Base-by-base conservation (phyloP, 2,329 filamentous ascomycete species). In the Cladophialophora exuberans region DNA sequence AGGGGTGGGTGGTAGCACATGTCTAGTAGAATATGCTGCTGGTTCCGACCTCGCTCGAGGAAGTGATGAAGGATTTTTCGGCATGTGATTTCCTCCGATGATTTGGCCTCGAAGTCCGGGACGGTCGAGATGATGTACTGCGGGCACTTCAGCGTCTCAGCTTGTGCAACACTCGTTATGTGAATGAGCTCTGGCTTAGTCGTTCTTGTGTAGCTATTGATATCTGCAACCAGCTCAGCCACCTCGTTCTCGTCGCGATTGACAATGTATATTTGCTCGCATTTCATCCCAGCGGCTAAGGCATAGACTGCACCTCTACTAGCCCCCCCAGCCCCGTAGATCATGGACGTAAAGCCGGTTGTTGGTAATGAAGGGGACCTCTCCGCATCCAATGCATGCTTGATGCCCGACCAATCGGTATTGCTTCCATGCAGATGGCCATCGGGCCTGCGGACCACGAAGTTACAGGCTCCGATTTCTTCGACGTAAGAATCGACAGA, bases 291-390 rank as follows among this genome's bases (percentile, higher is more conserved):
- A 2, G 64, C 48, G 11, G 54, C 56, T 80, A 92, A 84, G 1
- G 88, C 84, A 63, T 92, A 92, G 2, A 90, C 81, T 2, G 88
- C 86, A 2, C 88, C 87, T 54, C 88, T 79, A 7, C 86, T 88
- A 87, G 91, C 91, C 6, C 88, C 88, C 35, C 81, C 81, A 13
- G 81, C 79, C 10, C 81, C 81, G n/a, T n/a, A n/a, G 57, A 82
- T 75, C 3, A 84, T 73, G 4, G 83, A 66, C 10, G 76, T 80
- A 1, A 76, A 80, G 1, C 77, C 79, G 6, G 26, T 13, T 4
- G 39, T 11, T n/a, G 81, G 75, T 3, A 18, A 2, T 4, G 13
- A 7, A 6, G 6, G 3, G 1, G n/a, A 9, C 7, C 11, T 3
- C 41, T 30, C 62, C 61, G 15, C 71, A 36, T n/a, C n/a, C n/a